Evolutionary conservation across 2,329 filamentous ascomycete genomes (phyloP).

Genomic region (Boeremia lycopersici): DNA sequence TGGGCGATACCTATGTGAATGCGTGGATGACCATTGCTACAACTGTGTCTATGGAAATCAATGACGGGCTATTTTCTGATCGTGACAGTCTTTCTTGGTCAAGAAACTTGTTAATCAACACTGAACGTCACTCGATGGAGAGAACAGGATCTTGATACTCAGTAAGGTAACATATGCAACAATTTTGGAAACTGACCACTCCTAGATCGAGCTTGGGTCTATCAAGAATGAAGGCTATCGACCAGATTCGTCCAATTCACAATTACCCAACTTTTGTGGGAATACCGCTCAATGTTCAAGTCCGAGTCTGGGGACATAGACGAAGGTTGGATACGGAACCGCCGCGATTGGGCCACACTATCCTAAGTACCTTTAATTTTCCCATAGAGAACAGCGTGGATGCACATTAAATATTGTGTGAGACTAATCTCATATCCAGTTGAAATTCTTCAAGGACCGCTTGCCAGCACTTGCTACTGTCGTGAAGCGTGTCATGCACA

Average conservation of each 20-base stretch:
- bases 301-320: not conserved
- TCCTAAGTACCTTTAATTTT: not conserved
- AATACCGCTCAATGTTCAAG: not conserved
- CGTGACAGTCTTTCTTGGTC: not conserved
- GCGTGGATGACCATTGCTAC: slow-evolving; percentile 13
- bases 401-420: too few species aligned
- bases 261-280: not conserved
- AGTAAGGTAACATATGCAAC: not conserved
- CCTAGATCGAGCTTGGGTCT: not conserved
- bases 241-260: not conserved
- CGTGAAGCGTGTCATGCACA: not conserved
- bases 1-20: slow-evolving; percentile 15
- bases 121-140: not conserved
- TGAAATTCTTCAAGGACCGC: not conserved
- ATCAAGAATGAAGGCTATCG: not conserved
- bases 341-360: not conserved
- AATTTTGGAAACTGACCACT: not conserved
- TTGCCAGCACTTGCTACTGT: not conserved
- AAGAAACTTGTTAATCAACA: not conserved
- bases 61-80: not conserved
- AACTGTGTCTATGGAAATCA: not conserved
- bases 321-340: not conserved
- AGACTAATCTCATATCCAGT: not conserved
- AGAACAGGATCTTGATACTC: not conserved
- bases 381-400: not conserved